Evolutionary conservation across 345 rosid species (phyloP).

Genomic region (Mangifera indica): DNA sequence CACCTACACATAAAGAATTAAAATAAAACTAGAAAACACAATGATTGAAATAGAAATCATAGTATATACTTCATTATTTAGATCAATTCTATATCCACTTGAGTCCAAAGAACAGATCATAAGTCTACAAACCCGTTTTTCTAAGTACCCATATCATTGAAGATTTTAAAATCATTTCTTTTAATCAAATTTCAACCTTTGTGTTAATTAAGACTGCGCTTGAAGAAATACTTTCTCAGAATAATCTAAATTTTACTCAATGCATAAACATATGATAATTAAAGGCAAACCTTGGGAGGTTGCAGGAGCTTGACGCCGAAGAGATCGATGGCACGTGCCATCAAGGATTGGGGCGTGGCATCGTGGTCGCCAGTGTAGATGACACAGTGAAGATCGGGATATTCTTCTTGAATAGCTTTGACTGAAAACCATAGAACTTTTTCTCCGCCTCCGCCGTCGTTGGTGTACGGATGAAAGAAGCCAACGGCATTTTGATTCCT

Average conservation of each 20-base stretch:
- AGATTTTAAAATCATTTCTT: too few species aligned
- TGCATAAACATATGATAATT: not conserved
- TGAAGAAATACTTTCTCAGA: not conserved
- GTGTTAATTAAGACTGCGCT: not conserved
- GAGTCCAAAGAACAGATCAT: not conserved
- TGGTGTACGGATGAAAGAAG: conserved; percentile 91
- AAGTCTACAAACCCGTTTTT: too few species aligned
- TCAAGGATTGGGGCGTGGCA: conserved; percentile 56
- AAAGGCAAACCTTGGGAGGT: conserved; percentile 60
- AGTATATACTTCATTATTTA: not conserved
- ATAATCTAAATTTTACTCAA: conserved; percentile 5
- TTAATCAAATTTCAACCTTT: too few species aligned
- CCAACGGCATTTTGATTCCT: conserved; percentile 52
- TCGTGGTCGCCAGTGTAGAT: conserved; percentile 82
- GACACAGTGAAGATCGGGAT: conserved; percentile 59
- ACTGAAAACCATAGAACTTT: conserved; percentile 96
- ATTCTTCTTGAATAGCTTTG: conserved; percentile 80
- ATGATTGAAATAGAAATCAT: not conserved
- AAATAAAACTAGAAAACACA: conserved; percentile 1
- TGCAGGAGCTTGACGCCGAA: conserved; percentile 69
- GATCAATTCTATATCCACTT: not conserved
- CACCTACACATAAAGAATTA: conserved; percentile 42
- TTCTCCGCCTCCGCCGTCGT: conserved; percentile 98
- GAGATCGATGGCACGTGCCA: conserved; percentile 71
- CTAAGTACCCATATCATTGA: too few species aligned